Evolutionary conservation across 2,329 filamentous ascomycete species (phyloP), one percentile per base, ranked within the genome.

Genomic region (Neofusicoccum sp.): DNA sequence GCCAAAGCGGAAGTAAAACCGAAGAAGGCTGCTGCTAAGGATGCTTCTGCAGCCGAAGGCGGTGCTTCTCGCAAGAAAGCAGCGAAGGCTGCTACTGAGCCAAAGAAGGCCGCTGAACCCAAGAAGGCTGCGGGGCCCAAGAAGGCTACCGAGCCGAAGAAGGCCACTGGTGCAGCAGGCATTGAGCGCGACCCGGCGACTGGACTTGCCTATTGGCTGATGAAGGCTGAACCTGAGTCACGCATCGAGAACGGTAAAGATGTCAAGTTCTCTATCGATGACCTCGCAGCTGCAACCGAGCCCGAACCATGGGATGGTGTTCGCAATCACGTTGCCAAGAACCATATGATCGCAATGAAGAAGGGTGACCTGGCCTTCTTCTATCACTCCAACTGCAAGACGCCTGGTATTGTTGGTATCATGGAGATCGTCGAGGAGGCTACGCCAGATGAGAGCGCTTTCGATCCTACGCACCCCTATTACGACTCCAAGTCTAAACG

Each of bases 371-470:
- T 93, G 36, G 93, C 93, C 31, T 98, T 99, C 79, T 98, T 99
- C 80, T 98, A 98, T 74, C 94, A 97, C 77, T 96, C 91, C 50
- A 96, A 95, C 71, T 95, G 91, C 78, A 96, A 96, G 74, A 85
- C 89, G 29, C 93, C 93, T 0, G 94, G 91, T 2, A 92, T 98
- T 52, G 92, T 89, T 1, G 93, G 93, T 1, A 86, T 89, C 16
- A 93, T 97, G 90, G 90, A 95, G 71, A 90, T 99, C 66, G 93
- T 96, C 14, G 84, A 86, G 67, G 93, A 97, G 73, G 90, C 92
- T 68, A 89, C 89, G 2, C 84, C 91, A 7, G 95, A 99, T 71
- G 88, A 89, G 71, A 85, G 87, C 29, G 90, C 90, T 2, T 90
- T 91, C 64, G 86, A 95, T 68, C 80, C 86, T 14, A 81, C 84